Conservation (phyloP, 2,329 filamentous ascomycete species). For the Penicillium concentricum region DNA sequence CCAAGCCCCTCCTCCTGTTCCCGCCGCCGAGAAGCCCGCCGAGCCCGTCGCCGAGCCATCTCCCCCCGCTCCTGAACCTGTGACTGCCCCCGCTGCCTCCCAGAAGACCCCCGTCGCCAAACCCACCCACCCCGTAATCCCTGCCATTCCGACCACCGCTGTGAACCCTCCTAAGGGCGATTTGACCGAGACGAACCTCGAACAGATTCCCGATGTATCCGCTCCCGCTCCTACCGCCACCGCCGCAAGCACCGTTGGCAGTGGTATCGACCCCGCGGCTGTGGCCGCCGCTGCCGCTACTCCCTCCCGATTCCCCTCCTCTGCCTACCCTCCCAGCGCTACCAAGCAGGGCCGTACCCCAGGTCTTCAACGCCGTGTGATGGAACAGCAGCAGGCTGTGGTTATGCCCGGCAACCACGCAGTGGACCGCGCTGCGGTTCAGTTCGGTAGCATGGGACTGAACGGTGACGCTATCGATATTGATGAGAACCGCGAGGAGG, state of each 20-base stretch:
- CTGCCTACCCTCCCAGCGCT: conserved; percentile 76
- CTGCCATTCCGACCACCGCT: conserved; percentile 41
- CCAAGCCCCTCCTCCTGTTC: conserved; percentile 36
- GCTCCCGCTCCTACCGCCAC: conserved; percentile 75
- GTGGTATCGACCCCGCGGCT: conserved; percentile 74
- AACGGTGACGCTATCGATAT: conserved; percentile 73
- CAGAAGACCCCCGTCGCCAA: conserved; percentile 39
- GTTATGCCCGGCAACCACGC: conserved; percentile 98
- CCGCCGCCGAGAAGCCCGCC: conserved; percentile 27
- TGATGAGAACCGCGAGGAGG: conserved; percentile 90
- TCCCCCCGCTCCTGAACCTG: conserved; percentile 48
- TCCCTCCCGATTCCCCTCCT: conserved; percentile 59
- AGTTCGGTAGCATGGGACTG: conserved; percentile 93
- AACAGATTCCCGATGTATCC: conserved; percentile 82
- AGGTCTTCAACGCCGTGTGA: conserved; percentile 79
- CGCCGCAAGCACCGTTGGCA: conserved; percentile 82
- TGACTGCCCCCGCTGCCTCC: conserved; percentile 34
- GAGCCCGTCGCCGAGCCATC: conserved; percentile 37
- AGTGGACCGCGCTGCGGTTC: conserved; percentile 86
- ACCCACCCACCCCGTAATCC: conserved; percentile 32
- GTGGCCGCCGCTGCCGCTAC: conserved; percentile 51
- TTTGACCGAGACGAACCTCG: conserved; percentile 87
- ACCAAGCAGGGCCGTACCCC: conserved; percentile 72
- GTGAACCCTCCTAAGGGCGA: conserved; percentile 73
- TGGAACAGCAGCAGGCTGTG: conserved; percentile 95